Conservation (phyloP, 139 green algal species). For the Closterium sp. region DNA sequence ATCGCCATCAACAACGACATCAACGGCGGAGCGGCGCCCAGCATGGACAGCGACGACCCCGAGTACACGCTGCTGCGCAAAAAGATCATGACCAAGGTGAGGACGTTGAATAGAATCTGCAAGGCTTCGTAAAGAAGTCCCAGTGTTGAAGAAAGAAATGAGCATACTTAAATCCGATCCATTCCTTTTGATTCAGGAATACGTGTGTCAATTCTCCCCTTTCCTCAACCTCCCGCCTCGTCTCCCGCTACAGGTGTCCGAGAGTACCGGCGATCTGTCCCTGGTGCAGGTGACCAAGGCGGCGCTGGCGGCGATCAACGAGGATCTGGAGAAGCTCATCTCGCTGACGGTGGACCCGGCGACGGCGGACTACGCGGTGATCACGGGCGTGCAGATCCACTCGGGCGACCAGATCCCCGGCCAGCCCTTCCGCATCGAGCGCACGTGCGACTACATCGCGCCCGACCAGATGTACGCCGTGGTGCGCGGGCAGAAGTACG, state of each 20-base stretch:
- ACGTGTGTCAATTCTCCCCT: too few relatives aligned
- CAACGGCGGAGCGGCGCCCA: slow-evolving; percentile 49
- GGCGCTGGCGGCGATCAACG: slow-evolving; percentile 72
- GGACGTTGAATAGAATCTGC: background rate
- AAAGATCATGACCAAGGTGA: slow-evolving; percentile 70
- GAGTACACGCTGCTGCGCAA: slow-evolving; percentile 88
- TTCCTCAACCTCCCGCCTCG: too few relatives aligned
- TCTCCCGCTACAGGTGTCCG: background rate
- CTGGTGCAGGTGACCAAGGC: slow-evolving; percentile 75
- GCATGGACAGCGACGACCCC: slow-evolving; percentile 76
- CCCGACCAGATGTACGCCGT: slow-evolving; percentile 33
- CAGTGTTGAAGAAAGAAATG: background rate
- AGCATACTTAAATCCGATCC: background rate
- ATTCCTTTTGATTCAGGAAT: too few relatives aligned
- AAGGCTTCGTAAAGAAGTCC: background rate
- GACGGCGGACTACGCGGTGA: slow-evolving; percentile 82
- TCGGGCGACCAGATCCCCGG: slow-evolving; percentile 46
- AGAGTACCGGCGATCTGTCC: slow-evolving; percentile 43
- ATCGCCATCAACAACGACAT: slow-evolving; percentile 61
- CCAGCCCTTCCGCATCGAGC: slow-evolving; percentile 28
- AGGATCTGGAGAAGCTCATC: slow-evolving; percentile 87
- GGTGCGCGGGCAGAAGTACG: slow-evolving; percentile 20
- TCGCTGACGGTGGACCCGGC: slow-evolving; percentile 70
- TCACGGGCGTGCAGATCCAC: slow-evolving; percentile 87
- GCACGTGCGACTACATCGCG: slow-evolving; percentile 21